Evolutionary conservation across 805 yeast species (phyloP).

Genomic region (Wickerhamomyces silvicola): DNA sequence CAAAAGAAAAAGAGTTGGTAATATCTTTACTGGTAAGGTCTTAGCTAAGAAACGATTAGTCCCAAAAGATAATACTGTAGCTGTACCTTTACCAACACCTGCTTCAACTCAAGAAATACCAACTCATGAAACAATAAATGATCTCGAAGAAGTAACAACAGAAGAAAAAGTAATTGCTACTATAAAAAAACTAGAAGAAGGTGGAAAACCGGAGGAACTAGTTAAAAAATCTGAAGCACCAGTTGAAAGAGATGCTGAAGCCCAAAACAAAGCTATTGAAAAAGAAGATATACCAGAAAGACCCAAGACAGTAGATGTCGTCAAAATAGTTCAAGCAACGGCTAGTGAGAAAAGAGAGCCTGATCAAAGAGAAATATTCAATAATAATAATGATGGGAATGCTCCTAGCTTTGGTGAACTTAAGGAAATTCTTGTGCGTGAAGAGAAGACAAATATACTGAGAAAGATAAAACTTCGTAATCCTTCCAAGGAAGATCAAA

Average conservation of each 20-base stretch:
- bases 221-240: conserved; percentile 4
- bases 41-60: conserved; percentile 6
- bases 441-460: no score
- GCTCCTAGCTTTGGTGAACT: no score
- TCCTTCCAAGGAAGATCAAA: no score
- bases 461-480: no score
- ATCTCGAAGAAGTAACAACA: conserved; percentile 7
- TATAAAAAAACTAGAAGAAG: conserved; percentile 2
- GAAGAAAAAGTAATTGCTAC: conserved; percentile 11
- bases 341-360: no score
- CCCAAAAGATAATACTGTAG: conserved; percentile 1
- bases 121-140: background rate
- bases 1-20: conserved; percentile 8
- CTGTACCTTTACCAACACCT: conserved; percentile 3
- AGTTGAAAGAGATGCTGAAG: conserved; percentile 9
- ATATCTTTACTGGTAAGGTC: conserved; percentile 2
- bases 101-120: conserved; percentile 2
- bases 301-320: no score
- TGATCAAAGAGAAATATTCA: no score
- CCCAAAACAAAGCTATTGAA: conserved; percentile 15
- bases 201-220: conserved; percentile 9
- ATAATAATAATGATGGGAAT: no score
- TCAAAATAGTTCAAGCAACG: no score
- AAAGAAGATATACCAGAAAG: conserved; percentile 2
- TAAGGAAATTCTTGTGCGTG: no score